Evolutionary conservation across 345 rosid genomes (phyloP), one percentile per base, ranked within the genome.

Genomic region (Dovyalis caffra): DNA sequence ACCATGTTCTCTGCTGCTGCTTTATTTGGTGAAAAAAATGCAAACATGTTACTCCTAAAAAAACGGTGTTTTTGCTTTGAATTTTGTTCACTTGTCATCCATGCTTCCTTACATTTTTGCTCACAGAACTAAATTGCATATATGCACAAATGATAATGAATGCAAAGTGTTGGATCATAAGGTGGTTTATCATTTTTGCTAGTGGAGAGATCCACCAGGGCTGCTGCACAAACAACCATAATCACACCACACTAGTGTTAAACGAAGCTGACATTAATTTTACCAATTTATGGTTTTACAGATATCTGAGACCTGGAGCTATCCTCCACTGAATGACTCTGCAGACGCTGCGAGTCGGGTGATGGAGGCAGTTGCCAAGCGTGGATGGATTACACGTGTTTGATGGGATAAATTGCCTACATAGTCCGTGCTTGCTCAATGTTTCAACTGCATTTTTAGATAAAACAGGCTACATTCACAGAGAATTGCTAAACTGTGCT

Each of bases 251-350:
- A 18, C 26, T 5, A 18, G 3, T 64, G 37, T 18, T 16, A 31
- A 64, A 8, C 26, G 20, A 62, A 1, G 29, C 8, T 28, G 8
- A 4, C 31, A 11, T 47, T 69, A 11, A 32, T 62, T 38, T 2
- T 25, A 11, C 18, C 10, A 8, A 6, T 11, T 63, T 38, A 31
- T 38, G 32, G 34, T 45, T 23, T 62, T 66, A 14, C 83, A 80
- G 79, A 71, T 80, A 60, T 80, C 83, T 1, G 53, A 80, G 64
- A 67, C 45, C 58, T 80, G 83, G 83, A 80, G 74, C 70, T 80
- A 80, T 35, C 64, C 77, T 47, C 82, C 78, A 31, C 74, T 80
- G n/a, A 76, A 73, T 62, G 83, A 80, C 66, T 26, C 72, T 51
- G 58, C 74, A 60, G 68, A 72, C 26, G 78, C 80, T 37, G 77